Conservation (phyloP, 495 filamentous ascomycete species). For the Bathelium albidoporum region DNA sequence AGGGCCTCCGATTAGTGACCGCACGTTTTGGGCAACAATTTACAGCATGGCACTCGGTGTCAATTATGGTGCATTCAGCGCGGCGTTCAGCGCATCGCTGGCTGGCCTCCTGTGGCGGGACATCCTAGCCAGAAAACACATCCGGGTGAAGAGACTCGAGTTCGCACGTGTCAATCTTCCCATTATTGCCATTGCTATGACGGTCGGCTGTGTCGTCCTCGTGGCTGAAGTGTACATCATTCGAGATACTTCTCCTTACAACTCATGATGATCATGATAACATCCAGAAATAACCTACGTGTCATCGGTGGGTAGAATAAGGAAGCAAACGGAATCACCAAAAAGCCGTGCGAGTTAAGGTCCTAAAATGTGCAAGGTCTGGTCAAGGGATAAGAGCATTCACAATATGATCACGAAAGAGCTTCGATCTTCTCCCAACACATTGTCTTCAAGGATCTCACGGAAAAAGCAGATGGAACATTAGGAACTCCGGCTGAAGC, state of each 20-base stretch:
- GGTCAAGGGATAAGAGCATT: too few species aligned
- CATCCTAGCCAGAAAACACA: constrained; percentile 53
- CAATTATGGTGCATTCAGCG: constrained; percentile 60
- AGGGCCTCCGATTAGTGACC: constrained; percentile 38
- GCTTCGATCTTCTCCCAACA: too few species aligned
- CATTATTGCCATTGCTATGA: constrained; percentile 58
- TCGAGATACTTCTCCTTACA: constrained; percentile 15
- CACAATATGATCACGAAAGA: too few species aligned
- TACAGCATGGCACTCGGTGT: constrained; percentile 60
- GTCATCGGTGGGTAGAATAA: too few species aligned
- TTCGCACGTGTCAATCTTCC: constrained; percentile 56
- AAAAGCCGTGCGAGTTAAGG: too few species aligned
- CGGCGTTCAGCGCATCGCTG: constrained; percentile 54
- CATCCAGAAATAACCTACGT: too few species aligned
- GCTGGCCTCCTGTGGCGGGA: constrained; percentile 58
- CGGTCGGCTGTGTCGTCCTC: constrained; percentile 47
- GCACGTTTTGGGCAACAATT: constrained; percentile 56
- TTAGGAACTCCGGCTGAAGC: constrained; percentile 81
- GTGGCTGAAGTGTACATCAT: constrained; percentile 50
- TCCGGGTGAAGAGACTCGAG: constrained; percentile 44
- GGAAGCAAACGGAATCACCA: too few species aligned
- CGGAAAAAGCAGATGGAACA: constrained; percentile 56
- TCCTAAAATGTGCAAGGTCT: too few species aligned
- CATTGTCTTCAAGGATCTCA: constrained; percentile 49
- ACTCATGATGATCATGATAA: not conserved